Conservation (phyloP, 2,329 filamentous ascomycete genomes). For the Bipolaris gigantea region DNA sequence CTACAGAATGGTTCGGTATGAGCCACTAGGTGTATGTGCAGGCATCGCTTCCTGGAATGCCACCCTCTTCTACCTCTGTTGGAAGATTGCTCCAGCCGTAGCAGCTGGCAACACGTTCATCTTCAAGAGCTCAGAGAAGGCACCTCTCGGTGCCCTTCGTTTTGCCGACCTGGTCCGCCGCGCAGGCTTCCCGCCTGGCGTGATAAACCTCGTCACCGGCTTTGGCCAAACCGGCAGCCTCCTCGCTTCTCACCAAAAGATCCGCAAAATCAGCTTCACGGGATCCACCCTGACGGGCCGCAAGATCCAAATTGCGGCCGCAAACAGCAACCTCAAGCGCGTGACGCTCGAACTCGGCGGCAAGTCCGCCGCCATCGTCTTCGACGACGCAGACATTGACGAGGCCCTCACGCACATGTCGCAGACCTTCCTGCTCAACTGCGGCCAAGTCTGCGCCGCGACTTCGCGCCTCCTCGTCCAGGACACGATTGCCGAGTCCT, state of each 20-base stretch:
- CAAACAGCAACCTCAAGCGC: constrained; percentile 57
- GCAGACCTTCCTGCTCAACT: constrained; percentile 57
- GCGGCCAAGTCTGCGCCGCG: constrained; percentile 51
- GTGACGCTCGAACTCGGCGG: constrained; percentile 57
- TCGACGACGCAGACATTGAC: constrained; percentile 55
- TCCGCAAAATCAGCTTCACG: constrained; percentile 66
- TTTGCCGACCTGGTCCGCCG: constrained; percentile 59
- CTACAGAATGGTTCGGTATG: constrained; percentile 26
- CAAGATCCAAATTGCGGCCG: constrained; percentile 59
- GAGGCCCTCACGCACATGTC: constrained; percentile 43
- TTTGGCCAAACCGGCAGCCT: constrained; percentile 62
- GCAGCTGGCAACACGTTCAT: constrained; percentile 60
- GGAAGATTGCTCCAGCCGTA: constrained; percentile 62
- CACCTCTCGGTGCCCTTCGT: constrained; percentile 62
- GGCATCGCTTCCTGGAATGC: constrained; percentile 49
- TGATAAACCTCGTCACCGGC: constrained; percentile 62
- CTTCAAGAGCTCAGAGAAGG: constrained; percentile 60
- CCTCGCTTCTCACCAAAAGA: constrained; percentile 60
- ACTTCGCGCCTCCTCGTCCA: constrained; percentile 41
- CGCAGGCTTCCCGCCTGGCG: constrained; percentile 61
- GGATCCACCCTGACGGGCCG: constrained; percentile 60
- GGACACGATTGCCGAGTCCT: constrained; percentile 38
- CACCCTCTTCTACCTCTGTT: constrained; percentile 38
- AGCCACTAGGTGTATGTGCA: constrained; percentile 49
- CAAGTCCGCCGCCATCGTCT: constrained; percentile 63